Conservation (phyloP, 306 rosid genomes). For the Prunus mongolica region DNA sequence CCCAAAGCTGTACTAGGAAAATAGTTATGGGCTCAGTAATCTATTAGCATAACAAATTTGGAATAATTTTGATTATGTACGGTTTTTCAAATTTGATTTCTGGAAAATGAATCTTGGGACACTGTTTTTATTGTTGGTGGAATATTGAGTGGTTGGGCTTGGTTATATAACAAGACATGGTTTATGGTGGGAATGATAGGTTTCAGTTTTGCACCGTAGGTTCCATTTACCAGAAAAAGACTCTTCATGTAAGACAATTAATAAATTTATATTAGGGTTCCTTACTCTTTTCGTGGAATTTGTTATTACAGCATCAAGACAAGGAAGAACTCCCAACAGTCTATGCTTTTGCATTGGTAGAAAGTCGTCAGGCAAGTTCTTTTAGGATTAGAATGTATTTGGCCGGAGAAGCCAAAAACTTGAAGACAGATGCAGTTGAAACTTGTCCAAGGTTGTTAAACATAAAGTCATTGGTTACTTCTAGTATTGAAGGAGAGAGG, state of each 20-base stretch:
- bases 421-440: slow-evolving; percentile 34
- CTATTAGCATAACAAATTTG: no score
- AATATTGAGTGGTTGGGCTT: not conserved
- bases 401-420: slow-evolving; percentile 56
- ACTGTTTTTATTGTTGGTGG: not conserved
- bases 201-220: not conserved
- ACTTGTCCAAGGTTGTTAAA: slow-evolving; percentile 56
- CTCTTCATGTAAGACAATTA: not conserved
- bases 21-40: no score
- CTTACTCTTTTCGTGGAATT: slow-evolving; percentile 10
- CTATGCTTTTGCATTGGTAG: slow-evolving; percentile 90
- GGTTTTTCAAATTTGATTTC: no score
- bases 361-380: slow-evolving; percentile 44
- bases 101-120: no score
- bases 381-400: slow-evolving; percentile 68
- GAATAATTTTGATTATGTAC: no score
- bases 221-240: not conserved
- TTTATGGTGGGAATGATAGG: not conserved
- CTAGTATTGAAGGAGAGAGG: slow-evolving; percentile 46
- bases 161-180: no score
- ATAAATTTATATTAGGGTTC: not conserved
- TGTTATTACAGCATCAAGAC: slow-evolving; percentile 41
- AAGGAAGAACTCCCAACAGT: slow-evolving; percentile 49
- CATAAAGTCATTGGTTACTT: slow-evolving; percentile 49
- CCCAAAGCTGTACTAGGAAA: not conserved